Percentiles rank a stretch among this genome's conserved stretches.
phyloP scores from a whole-genome alignment of 192 early-diverging fungal genomes.

The Rhizoclosmatium globosum region DNA sequence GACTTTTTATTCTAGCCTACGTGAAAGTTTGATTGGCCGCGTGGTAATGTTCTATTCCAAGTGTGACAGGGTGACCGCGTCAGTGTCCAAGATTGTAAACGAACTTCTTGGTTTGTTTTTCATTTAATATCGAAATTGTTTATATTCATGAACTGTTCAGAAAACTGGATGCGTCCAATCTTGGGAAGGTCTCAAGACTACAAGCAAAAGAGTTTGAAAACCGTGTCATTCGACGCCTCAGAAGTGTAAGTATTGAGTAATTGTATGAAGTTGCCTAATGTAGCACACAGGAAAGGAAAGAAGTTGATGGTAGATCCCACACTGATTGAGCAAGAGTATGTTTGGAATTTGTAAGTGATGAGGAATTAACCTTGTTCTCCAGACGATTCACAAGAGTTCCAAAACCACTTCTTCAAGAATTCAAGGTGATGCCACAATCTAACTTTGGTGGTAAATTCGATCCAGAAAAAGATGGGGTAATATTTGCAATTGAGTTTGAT shows the following conservation, averaged over 20 bases:
- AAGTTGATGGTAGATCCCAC: constrained; percentile 18
- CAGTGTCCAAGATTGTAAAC: constrained; percentile 75
- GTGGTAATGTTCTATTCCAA: constrained; percentile 91
- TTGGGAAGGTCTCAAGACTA: constrained; percentile 80
- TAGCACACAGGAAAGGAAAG: neutral
- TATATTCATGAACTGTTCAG: constrained; percentile 40
- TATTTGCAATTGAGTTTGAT: neutral
- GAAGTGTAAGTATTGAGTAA: constrained; percentile 11
- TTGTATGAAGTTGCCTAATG: neutral
- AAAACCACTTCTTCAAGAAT: constrained; percentile 26
- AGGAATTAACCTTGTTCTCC: neutral
- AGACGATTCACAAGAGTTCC: constrained; percentile 38
- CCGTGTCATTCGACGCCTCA: constrained; percentile 24
- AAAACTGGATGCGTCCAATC: constrained; percentile 88
- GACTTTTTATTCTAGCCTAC: constrained; percentile 75
- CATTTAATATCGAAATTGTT: neutral
- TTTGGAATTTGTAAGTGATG: neutral
- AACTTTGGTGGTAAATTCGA: constrained; percentile 34
- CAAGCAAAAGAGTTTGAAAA: constrained; percentile 44
- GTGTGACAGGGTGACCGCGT: constrained; percentile 76
- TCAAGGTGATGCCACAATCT: constrained; percentile 37
- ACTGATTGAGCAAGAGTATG: constrained; percentile 4
- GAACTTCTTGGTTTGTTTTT: constrained; percentile 60
- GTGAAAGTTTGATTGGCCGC: constrained; percentile 83
- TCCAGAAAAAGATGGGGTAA: constrained; percentile 5